Evolutionary conservation across 2,329 filamentous ascomycete species (phyloP), one percentile per base, ranked within the genome.

Genomic region (Ophiobolus disseminans): DNA sequence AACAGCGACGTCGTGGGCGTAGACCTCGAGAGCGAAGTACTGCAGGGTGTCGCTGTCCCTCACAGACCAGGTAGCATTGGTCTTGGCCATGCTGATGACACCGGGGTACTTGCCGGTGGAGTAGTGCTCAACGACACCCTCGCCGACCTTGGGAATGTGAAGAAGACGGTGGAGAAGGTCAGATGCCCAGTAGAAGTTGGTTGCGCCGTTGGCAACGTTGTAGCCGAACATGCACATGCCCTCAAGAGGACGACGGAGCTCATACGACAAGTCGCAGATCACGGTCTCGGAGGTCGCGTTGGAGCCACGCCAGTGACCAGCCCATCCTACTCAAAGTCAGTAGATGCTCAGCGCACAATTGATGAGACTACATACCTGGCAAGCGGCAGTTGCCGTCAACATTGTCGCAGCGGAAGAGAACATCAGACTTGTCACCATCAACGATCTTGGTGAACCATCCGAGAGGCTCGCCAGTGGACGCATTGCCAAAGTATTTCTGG

Each of bases 1-100:
- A 4, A 83, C 75, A 6, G 82, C 82, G 59, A 89, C 78, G 50
- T 89, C 86, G 55, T 80, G 84, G 0, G 85, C 86, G 68, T 86
- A 89, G 1, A 78, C 84, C 49, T 88, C 85, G 5, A 87, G 79
- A 4, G 87, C 86, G 65, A 90, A 89, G 69, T 86, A 87, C 70
- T 87, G 84, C 32, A 89, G 75, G 0, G 81, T 79, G 54, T 87
- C 80, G 23, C 81, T 85, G 70, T 89, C 86, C 21, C 79, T 74
- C 3, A 76, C 80, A 4, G 79, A 73, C 2, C 79, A 75, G 20
- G 78, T 76, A 4, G 75, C 71, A 6, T 81, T 78, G 6, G 78
- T 73, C 53, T 75, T 68, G 0, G 85, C 83, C 19, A 85, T 75
- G 10, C 77, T 76, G 1, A 86, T 40, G 2, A 81, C 79, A 2